These are phyloP conservation scores for Eucalyptus curtisii DNA, from an alignment of 345 rosid species.

Conservation along the genomic window DNA sequence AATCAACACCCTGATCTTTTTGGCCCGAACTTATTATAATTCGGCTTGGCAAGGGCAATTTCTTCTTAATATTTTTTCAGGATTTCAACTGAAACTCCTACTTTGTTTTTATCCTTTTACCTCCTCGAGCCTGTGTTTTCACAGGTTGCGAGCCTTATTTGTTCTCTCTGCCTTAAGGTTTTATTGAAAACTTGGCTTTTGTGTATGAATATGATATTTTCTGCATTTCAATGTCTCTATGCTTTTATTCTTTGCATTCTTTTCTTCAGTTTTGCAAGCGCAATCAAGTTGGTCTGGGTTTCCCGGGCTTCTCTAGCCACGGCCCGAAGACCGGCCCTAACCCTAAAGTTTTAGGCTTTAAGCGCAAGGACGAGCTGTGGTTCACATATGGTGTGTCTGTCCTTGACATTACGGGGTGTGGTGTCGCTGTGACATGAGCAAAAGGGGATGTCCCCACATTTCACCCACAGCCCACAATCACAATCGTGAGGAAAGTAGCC, in stretches of 20 bases:
- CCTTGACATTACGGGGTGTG: fast-evolving
- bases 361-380: not conserved
- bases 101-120: not conserved
- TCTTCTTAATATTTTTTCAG: not conserved
- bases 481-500: fast-evolving
- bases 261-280: not conserved
- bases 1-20: not conserved
- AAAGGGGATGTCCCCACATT: not conserved
- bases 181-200: not conserved
- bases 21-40: not conserved
- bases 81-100: not conserved
- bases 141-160: not conserved
- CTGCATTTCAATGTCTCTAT: not conserved
- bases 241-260: not conserved
- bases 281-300: not conserved
- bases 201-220: not conserved
- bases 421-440: not conserved
- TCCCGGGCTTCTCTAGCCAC: not conserved
- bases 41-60: not conserved
- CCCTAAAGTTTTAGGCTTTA: fast-evolving
- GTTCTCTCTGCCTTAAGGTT: not conserved
- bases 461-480: not conserved
- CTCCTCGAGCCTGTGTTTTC: not conserved
- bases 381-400: not conserved
- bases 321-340: fast-evolving